Evolutionary conservation across 371 early-diverging fungal species (phyloP), one percentile per base, ranked within the genome.

Genomic region (Zychaea mexicana): DNA sequence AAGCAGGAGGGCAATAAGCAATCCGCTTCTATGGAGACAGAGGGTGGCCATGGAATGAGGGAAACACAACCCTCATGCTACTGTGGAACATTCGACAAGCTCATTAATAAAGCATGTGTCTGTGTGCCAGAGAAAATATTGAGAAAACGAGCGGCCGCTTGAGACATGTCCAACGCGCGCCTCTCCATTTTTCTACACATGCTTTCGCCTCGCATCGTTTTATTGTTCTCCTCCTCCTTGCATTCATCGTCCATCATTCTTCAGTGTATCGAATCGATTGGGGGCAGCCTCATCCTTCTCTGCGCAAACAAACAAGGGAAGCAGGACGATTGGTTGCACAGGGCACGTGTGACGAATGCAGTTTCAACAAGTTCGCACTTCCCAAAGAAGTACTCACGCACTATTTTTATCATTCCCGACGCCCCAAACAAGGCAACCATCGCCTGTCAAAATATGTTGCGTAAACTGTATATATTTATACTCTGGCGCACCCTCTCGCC

Each of bases 391-490:
- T 49, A 24, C 38, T 49, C 15, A n/a, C 24, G 24, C 49, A 24
- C 49, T 52, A 47, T 47, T 61, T 52, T 52, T 61, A 31, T 61
- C 61, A 32, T 21, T 49, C 24, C 38, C 30, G 38, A 52, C 21
- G 10, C 17, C 28, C 61, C 61, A 52, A 49, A 52, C 53, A 52
- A 24, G 27, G 61, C 61, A 61, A 61, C 36, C 39, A 15, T 28
- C 52, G 36, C 38, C 53, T 52, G 61, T 52, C 53, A 52, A 61
- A 61, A 52, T 26, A 61, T n/a, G n/a, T n/a, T n/a, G n/a, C n/a
- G n/a, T n/a, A n/a, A 36, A 31, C 21, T 52, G 27, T 26, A 36
- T 52, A 30, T 27, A 60, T 46, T 46, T 46, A 27, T n/a, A 60
- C 42, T 26, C 15, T 24, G n/a, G n/a, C 28, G n/a, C n/a, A n/a